Evolutionary conservation across 108 stramenopile species (phyloP), one percentile per base, ranked within the genome.

Genomic region (Cyclotella kingstonii): DNA sequence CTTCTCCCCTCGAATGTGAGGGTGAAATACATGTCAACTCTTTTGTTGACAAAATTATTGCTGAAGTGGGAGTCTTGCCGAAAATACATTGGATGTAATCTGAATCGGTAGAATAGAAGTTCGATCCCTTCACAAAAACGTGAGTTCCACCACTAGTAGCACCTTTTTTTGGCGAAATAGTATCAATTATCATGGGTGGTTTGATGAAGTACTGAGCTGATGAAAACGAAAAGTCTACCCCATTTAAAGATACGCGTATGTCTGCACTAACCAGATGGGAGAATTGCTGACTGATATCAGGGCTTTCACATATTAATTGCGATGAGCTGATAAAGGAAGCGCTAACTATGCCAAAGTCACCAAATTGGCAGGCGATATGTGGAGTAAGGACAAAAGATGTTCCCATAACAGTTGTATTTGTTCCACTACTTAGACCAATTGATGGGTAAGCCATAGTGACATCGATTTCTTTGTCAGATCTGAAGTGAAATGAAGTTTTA

Each of bases 91-190:
- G 44, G 3, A 58, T 33, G 3, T 30, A 18, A 17, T 30, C 53
- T 17, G 25, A 39, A 10, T 53, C 21, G 2, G 18, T 58, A 34
- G 63, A 27, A 10, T 52, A 11, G 17, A 70, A 46, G 48, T 70
- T 49, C 14, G 39, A 25, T 34, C 68, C 76, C 12, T 51, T 35
- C 12, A 70, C 63, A 53, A 30, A 11, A 47, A 78, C 59, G 49
- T 78, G 46, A 46, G 77, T 72, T 42, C 77, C 77, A 30, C 75
- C 75, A 19, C 39, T 56, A 12, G 60, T 35, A 11, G 42, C 36
- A 12, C 77, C 77, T 12, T 40, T 42, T 28, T 18, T 17, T 22
- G 77, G 77, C 22, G 26, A 33, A 15, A 78, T 67, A 30, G 44
- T 40, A 0, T 40, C 21, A 34, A 78, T 33, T 31, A 53, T 28